Evolutionary conservation across 495 filamentous ascomycete species (phyloP).

Genomic region (Neurospora discreta): DNA sequence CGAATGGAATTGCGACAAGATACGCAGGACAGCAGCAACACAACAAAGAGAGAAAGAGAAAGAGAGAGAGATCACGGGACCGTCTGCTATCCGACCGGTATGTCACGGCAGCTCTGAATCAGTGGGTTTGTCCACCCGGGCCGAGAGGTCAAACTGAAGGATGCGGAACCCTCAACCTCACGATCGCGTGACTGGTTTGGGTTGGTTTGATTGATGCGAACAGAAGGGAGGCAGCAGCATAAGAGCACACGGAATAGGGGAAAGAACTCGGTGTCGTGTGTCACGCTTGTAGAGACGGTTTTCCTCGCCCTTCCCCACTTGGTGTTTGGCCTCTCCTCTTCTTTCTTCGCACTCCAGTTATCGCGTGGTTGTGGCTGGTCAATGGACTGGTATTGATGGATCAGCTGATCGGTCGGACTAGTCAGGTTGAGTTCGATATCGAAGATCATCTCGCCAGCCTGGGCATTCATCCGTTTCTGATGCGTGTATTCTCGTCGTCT

Average conservation of each 20-base stretch:
- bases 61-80: too few relatives aligned
- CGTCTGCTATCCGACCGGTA: background rate
- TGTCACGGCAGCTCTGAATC: background rate
- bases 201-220: background rate
- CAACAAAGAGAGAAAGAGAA: background rate
- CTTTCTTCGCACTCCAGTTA: background rate
- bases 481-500: background rate
- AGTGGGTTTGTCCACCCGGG: background rate
- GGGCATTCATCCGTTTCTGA: background rate
- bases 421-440: background rate
- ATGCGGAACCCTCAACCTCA: background rate
- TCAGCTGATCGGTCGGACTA: background rate
- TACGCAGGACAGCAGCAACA: background rate
- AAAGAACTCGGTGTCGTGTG: background rate
- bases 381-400: background rate
- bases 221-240: background rate
- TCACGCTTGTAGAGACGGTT: too few relatives aligned
- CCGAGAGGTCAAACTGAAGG: background rate
- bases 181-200: background rate
- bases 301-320: background rate
- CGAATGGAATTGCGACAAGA: background rate
- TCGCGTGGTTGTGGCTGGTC: background rate
- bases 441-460: background rate
- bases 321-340: background rate
- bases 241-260: background rate